These are phyloP conservation scores for Tolypocladium endophyticum DNA, from an alignment of 2,329 filamentous ascomycete species.

Conservation along the genomic window DNA sequence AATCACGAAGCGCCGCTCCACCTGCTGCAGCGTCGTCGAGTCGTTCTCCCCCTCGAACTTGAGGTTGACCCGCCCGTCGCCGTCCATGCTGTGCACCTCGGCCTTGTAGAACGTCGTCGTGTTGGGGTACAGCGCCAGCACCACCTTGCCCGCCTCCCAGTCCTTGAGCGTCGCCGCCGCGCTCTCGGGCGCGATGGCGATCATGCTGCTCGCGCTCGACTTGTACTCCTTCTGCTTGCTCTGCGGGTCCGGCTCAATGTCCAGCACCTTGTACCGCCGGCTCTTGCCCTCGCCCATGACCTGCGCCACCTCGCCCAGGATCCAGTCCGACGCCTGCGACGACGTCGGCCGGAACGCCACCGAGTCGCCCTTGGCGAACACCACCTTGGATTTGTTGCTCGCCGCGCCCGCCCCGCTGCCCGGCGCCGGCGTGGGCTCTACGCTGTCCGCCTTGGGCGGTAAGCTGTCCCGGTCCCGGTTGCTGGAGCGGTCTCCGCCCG, in stretches of 20 bases:
- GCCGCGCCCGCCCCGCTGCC: constrained; percentile 5
- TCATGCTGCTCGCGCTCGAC: constrained; percentile 64
- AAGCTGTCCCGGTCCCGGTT: constrained; percentile 39
- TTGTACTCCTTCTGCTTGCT: constrained; percentile 59
- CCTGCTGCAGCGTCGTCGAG: constrained; percentile 61
- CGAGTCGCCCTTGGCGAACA: constrained; percentile 51
- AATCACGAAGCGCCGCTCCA: constrained; percentile 66
- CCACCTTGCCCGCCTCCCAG: constrained; percentile 58
- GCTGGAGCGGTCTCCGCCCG: constrained; percentile 17
- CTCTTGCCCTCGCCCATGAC: constrained; percentile 69
- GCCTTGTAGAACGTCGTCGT: constrained; percentile 82
- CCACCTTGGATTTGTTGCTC: constrained; percentile 36
- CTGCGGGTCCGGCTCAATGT: constrained; percentile 64
- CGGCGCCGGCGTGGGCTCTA: constrained; percentile 30
- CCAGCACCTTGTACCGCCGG: constrained; percentile 68
- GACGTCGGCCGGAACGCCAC: constrained; percentile 59
- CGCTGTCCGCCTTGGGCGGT: constrained; percentile 45
- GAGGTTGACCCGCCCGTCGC: constrained; percentile 46
- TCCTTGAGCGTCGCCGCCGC: constrained; percentile 41
- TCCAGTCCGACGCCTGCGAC: constrained; percentile 46
- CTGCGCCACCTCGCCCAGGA: constrained; percentile 66
- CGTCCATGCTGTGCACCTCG: constrained; percentile 62
- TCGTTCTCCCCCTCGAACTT: constrained; percentile 76
- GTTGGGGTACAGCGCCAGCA: constrained; percentile 70
- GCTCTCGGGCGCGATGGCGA: constrained; percentile 55